Evolutionary conservation across 495 filamentous ascomycete species (phyloP).

Genomic region (Alectoria sarmentosa): DNA sequence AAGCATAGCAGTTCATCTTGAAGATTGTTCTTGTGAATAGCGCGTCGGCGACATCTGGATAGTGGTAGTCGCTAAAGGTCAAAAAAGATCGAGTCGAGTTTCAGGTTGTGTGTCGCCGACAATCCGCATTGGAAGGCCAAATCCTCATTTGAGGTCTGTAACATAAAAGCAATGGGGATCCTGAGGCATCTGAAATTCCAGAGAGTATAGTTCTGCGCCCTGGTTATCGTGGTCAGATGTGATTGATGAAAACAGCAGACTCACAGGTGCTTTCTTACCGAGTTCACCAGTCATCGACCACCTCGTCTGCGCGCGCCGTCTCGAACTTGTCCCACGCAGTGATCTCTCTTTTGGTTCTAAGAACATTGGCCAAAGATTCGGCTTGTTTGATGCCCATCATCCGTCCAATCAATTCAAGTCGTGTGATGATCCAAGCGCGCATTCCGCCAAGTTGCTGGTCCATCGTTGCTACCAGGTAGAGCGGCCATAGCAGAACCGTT

Average conservation of each 20-base stretch:
- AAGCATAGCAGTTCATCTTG: neutral
- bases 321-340: constrained; percentile 16
- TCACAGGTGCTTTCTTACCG: neutral
- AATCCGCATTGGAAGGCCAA: neutral
- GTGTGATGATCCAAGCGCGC: constrained; percentile 39
- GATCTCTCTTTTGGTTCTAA: constrained; percentile 3
- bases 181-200: neutral
- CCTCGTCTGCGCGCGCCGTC: constrained; percentile 5
- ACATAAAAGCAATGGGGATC: neutral
- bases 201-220: neutral
- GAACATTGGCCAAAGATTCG: constrained; percentile 32
- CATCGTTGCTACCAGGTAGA: constrained; percentile 38
- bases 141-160: neutral
- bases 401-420: constrained; percentile 38
- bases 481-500: constrained; percentile 39
- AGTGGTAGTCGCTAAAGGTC: too few species aligned
- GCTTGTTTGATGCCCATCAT: constrained; percentile 45
- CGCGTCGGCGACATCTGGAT: neutral
- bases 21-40: neutral
- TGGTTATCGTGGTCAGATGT: neutral
- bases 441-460: constrained; percentile 32
- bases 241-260: neutral
- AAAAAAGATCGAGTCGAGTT: too few species aligned
- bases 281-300: constrained; percentile 10
- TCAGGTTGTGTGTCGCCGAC: too few species aligned